A percentile compares a stretch with the other conserved stretches of the same genome.
These are phyloP conservation scores for Arabidopsis lyrata DNA, from an alignment of 441 rosid genomes.

Conservation along the genomic window DNA sequence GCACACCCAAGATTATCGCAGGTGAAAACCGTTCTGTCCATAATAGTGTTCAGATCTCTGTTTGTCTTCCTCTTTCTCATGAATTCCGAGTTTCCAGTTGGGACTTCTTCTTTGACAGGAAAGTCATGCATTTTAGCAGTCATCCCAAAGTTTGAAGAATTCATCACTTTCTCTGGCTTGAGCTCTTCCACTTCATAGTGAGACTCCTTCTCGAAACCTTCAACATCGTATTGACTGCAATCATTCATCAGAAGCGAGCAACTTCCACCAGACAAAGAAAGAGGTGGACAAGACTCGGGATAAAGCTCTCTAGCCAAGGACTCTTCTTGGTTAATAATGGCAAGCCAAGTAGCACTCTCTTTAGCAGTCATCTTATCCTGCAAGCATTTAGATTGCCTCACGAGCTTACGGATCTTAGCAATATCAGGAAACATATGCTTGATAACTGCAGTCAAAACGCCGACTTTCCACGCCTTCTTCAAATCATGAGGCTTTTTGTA, in stretches of 20 bases:
- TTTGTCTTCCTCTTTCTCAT: slow-evolving; percentile 73
- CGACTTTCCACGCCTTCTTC: slow-evolving; percentile 98
- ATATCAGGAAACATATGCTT: slow-evolving; percentile 97
- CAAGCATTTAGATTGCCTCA: slow-evolving; percentile 91
- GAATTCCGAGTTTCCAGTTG: slow-evolving; percentile 39
- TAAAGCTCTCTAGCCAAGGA: slow-evolving; percentile 77
- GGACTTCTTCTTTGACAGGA: slow-evolving; percentile 44
- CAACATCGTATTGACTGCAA: slow-evolving; percentile 86
- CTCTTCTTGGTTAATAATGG: slow-evolving; percentile 93
- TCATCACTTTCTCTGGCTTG: slow-evolving; percentile 56
- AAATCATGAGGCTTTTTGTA: slow-evolving; percentile 99
- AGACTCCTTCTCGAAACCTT: slow-evolving; percentile 71
- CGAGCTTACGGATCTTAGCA: slow-evolving; percentile 93
- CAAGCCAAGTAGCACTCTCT: slow-evolving; percentile 97
- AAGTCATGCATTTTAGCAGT: slow-evolving; percentile 50
- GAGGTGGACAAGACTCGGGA: slow-evolving; percentile 72
- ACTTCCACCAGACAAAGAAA: slow-evolving; percentile 58
- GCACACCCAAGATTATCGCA: slow-evolving; percentile 84
- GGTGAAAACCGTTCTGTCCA: slow-evolving; percentile 68
- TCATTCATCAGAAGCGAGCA: slow-evolving; percentile 73
- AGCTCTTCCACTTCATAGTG: slow-evolving; percentile 62
- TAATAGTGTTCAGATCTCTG: slow-evolving; percentile 51
- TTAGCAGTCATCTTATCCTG: slow-evolving; percentile 99
- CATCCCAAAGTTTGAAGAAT: slow-evolving; percentile 50
- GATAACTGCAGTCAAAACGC: slow-evolving; percentile 92